Conservation (phyloP, 1,284 basidiomycete species). For the Coniferiporia sulphurascens region DNA sequence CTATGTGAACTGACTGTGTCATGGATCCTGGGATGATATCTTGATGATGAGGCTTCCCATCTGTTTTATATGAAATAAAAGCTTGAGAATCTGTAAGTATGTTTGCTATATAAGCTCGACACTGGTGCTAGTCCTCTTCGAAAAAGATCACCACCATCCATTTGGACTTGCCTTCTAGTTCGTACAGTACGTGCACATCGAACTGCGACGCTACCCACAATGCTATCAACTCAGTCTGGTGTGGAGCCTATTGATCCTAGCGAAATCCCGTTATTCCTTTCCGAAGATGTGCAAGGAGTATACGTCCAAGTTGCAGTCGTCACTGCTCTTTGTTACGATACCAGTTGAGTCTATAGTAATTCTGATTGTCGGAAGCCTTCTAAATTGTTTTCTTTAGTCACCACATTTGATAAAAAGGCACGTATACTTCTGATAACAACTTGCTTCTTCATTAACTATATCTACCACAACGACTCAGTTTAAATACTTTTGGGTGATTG, state of each 20-base stretch:
- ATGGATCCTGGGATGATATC: no score
- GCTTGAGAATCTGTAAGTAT: no score
- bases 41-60: no score
- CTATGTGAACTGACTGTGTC: no score
- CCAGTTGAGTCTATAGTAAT: not conserved
- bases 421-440: not conserved
- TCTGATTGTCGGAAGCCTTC: not conserved
- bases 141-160: no score
- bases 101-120: no score
- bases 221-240: slow-evolving; percentile 17
- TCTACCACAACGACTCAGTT: not conserved
- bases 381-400: not conserved
- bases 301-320: not conserved
- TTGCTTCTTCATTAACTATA: no score
- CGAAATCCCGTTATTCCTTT: not conserved
- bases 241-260: not conserved
- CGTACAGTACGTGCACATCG: not conserved
- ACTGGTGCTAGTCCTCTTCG: no score
- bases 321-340: slow-evolving; percentile 1
- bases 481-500: slow-evolving; percentile 1
- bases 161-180: not conserved
- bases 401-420: slow-evolving; percentile 4
- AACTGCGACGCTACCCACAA: slow-evolving; percentile 34
- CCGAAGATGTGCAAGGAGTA: not conserved
- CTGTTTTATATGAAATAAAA: no score